These are phyloP conservation scores for Pseudonitzschia multiseries DNA, from an alignment of 108 stramenopile species.

Conservation along the genomic window DNA sequence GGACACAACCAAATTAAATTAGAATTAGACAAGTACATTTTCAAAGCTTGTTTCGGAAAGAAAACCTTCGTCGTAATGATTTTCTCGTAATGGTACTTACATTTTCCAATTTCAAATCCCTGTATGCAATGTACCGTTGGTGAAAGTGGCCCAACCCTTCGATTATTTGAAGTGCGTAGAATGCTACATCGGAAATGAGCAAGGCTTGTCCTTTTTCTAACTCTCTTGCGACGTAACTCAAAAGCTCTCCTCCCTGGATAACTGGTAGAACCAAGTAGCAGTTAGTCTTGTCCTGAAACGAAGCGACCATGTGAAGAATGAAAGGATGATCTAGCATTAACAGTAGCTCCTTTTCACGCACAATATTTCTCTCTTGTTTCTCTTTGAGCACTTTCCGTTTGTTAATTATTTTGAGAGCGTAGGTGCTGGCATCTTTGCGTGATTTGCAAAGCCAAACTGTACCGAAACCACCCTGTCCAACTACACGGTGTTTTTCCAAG, in stretches of 20 bases:
- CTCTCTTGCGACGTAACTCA: constrained; percentile 38
- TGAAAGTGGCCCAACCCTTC: constrained; percentile 74
- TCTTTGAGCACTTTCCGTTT: constrained; percentile 19
- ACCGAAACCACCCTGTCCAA: constrained; percentile 82
- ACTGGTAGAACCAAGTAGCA: constrained; percentile 65
- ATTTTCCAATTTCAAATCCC: constrained; percentile 93
- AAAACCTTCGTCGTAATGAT: not conserved
- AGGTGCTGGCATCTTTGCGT: constrained; percentile 33
- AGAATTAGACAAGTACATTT: too few relatives aligned
- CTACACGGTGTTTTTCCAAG: constrained; percentile 55
- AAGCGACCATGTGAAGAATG: constrained; percentile 44
- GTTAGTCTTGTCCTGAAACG: constrained; percentile 57
- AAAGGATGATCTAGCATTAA: constrained; percentile 60
- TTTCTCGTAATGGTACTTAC: not conserved
- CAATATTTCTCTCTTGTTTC: constrained; percentile 57
- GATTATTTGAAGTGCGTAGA: constrained; percentile 30
- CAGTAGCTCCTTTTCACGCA: constrained; percentile 58
- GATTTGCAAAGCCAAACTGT: constrained; percentile 68
- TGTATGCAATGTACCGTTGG: constrained; percentile 85
- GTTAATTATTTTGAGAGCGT: constrained; percentile 35
- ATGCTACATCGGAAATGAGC: constrained; percentile 18
- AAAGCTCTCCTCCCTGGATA: constrained; percentile 67
- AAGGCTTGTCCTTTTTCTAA: constrained; percentile 19
- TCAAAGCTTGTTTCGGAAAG: too few relatives aligned
- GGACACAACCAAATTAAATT: constrained; percentile 1